These are phyloP conservation scores for Ceratocystis albifundus DNA, from an alignment of 2,329 filamentous ascomycete species.

Conservation along the genomic window DNA sequence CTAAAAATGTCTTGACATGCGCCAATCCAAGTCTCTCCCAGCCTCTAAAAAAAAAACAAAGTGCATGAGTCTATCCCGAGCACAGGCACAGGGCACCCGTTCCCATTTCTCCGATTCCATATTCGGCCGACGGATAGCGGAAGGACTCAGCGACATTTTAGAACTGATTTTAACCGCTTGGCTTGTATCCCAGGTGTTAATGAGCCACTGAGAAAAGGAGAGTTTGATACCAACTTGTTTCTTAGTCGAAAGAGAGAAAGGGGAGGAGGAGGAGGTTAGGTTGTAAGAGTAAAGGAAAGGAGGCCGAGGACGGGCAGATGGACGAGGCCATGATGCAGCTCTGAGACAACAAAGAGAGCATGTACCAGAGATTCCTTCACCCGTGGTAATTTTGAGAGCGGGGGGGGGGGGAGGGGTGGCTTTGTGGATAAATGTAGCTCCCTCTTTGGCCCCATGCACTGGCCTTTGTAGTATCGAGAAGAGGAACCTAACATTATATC, in stretches of 20 bases:
- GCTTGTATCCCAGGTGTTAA: neutral
- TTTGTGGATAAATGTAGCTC: neutral
- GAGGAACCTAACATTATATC: neutral
- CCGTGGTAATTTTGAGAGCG: conserved; percentile 1
- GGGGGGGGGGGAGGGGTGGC: neutral
- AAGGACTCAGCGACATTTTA: neutral
- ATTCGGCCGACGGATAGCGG: neutral
- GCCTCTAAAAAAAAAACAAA: neutral
- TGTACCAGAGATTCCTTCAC: conserved; percentile 1
- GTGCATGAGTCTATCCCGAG: neutral
- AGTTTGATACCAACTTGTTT: neutral
- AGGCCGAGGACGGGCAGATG: neutral
- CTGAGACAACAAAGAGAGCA: conserved; percentile 4
- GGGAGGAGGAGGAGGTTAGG: no score
- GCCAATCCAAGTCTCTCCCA: neutral
- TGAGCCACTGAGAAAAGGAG: neutral
- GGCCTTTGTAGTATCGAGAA: neutral
- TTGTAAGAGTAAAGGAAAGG: neutral
- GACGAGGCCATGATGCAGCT: conserved; percentile 1
- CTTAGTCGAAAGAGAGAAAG: neutral
- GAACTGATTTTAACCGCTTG: neutral
- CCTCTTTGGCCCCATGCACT: neutral
- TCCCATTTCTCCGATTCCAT: conserved; percentile 5
- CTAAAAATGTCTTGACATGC: neutral
- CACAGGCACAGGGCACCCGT: neutral